Evolutionary conservation across 768 basidiomycete genomes (phyloP), one percentile per base, ranked within the genome.

Genomic region (Tylopilus felleus): DNA sequence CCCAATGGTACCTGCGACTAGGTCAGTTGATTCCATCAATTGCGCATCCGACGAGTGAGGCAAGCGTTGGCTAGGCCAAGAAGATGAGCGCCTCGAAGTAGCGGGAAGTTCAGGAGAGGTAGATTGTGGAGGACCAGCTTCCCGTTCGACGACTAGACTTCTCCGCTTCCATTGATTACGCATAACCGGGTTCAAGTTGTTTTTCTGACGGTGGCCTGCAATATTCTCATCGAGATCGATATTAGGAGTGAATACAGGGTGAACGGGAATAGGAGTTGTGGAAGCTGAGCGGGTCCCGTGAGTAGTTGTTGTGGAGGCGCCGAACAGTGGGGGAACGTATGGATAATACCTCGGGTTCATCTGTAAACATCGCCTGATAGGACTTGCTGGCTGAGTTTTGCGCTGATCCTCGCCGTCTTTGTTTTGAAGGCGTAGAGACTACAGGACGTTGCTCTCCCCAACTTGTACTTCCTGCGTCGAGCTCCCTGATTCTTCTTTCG

Each of bases 61-160:
- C 5, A 74, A 57, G 25, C 78, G 79, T 62, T 70, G 63, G 27
- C 51, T 60, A 7, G 54, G 63, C 31, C 44, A 57, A 22, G 63
- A 67, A 27, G 71, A 72, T 17, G 68, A 67, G 33, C 71, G 75
- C 49, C 74, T 71, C 29, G 75, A 80, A 1, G 80, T 76, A 31
- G 64, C 60, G 21, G 79, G 77, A 19, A 76, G 71, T 25, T 68
- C 71, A 50, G 69, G 73, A 57, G 75, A 75, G 44, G 70, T 66
- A 31, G 63, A 65, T 28, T 67, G 70, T 27, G 75, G 73, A 31
- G 75, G 75, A 40, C 61, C 44, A 51, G 86, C 85, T 36, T 86
- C 84, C 50, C 86, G 83, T 65, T 86, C 87, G 38, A 90, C 77
- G 1, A 88, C 73, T 23, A 86, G 77, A 64, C 86, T 85, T 60